Evolutionary conservation across 169 alveolate genomes (phyloP).

Genomic region (Pseudocohnilembus persalinus): DNA sequence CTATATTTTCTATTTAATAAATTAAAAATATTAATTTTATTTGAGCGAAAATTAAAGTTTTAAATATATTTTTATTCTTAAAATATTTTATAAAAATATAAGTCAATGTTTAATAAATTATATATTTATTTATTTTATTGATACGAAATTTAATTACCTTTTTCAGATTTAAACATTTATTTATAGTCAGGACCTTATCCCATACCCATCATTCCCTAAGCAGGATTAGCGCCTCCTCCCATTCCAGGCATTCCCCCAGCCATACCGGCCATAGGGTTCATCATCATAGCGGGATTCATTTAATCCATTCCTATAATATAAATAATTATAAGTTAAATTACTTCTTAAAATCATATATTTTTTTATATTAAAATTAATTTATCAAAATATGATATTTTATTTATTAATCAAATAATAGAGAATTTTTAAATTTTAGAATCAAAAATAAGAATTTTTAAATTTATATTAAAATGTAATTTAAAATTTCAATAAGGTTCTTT

Average conservation of each 20-base stretch:
- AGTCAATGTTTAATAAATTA: not conserved
- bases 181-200: constrained; percentile 16
- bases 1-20: constrained; percentile 13
- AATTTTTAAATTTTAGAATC: not conserved
- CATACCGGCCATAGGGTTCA: constrained; percentile 35
- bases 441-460: not conserved
- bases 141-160: constrained; percentile 17
- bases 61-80: too few relatives aligned
- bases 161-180: constrained; percentile 36
- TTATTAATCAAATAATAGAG: not conserved
- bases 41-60: too few relatives aligned
- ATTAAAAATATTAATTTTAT: too few relatives aligned
- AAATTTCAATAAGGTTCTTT: not conserved
- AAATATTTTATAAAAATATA: too few relatives aligned
- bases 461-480: not conserved
- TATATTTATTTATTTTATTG: not conserved
- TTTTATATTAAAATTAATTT: too few relatives aligned
- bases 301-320: not conserved
- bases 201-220: too few relatives aligned
- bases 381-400: not conserved
- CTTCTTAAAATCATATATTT: too few relatives aligned
- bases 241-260: constrained; percentile 27
- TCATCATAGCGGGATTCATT: constrained; percentile 29
- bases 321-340: too few relatives aligned
- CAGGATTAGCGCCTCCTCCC: constrained; percentile 19